These are phyloP conservation scores for Schwanniomyces yamadae DNA, from an alignment of 805 yeast genomes.

Conservation along the genomic window DNA sequence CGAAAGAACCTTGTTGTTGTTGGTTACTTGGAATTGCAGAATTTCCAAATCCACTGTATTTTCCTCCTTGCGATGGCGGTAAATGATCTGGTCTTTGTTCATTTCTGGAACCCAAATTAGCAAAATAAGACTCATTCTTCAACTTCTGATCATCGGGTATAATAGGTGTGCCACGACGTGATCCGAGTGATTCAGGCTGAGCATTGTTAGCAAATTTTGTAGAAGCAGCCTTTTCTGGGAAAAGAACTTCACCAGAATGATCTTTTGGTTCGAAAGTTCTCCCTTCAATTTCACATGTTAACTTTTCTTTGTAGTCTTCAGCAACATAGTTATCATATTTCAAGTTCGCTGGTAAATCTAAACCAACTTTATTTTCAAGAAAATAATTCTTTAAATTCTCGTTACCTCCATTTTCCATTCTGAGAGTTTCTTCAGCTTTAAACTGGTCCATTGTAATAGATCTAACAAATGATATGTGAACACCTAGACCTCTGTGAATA, in stretches of 20 bases:
- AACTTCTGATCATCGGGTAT: constrained; percentile 40
- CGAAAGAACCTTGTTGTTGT: constrained; percentile 38
- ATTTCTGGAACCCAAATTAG: constrained; percentile 72
- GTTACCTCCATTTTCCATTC: constrained; percentile 96
- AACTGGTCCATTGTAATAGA: constrained; percentile 98
- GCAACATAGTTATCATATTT: constrained; percentile 91
- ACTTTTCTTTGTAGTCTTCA: constrained; percentile 85
- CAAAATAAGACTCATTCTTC: constrained; percentile 81
- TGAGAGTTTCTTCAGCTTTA: constrained; percentile 82
- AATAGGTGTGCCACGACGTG: constrained; percentile 44
- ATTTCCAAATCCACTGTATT: constrained; percentile 87
- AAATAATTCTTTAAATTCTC: constrained; percentile 70
- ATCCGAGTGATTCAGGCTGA: constrained; percentile 29
- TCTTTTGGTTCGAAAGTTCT: constrained; percentile 65
- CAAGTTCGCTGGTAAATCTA: constrained; percentile 58
- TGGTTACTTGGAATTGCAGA: constrained; percentile 52
- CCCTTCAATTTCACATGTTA: constrained; percentile 75
- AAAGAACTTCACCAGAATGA: constrained; percentile 48
- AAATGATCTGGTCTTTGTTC: constrained; percentile 69
- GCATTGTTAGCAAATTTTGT: constrained; percentile 6
- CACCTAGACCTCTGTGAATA: constrained; percentile 91
- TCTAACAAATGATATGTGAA: constrained; percentile 93
- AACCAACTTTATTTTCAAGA: constrained; percentile 66
- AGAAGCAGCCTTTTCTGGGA: constrained; percentile 16
- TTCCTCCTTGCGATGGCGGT: constrained; percentile 94